A percentile compares a stretch with the other conserved stretches of the same genome.
Evolutionary conservation across 371 early-diverging fungal genomes (phyloP).

Genomic region (Rhizopus sp.): DNA sequence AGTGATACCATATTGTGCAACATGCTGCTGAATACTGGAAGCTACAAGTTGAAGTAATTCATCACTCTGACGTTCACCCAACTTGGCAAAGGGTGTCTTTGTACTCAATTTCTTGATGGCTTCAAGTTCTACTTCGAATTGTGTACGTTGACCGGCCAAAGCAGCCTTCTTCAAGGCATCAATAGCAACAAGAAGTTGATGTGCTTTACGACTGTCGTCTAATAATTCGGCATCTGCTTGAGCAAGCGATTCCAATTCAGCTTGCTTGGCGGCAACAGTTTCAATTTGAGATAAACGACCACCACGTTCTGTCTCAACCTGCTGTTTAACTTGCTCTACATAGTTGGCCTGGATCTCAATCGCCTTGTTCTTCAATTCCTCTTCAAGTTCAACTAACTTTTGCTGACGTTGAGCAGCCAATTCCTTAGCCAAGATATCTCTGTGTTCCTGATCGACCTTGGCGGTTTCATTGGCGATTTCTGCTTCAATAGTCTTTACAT

Average conservation of each 20-base stretch:
- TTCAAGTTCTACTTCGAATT: conserved; percentile 73
- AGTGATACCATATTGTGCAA: conserved; percentile 68
- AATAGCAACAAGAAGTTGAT: conserved; percentile 56
- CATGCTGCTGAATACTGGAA: conserved; percentile 60
- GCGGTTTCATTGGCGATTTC: conserved; percentile 39
- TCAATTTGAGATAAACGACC: conserved; percentile 89
- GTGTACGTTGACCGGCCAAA: conserved; percentile 42
- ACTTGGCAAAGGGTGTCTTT: conserved; percentile 46
- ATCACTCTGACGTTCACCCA: conserved; percentile 56
- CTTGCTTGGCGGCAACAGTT: conserved; percentile 73
- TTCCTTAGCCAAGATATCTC: conserved; percentile 32
- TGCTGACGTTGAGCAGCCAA: conserved; percentile 46
- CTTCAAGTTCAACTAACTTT: conserved; percentile 34
- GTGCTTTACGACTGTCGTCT: conserved; percentile 56
- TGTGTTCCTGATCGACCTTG: conserved; percentile 27
- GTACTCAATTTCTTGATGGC: conserved; percentile 48
- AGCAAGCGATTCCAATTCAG: conserved; percentile 67
- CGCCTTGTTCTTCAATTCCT: conserved; percentile 53
- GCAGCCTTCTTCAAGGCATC: conserved; percentile 56
- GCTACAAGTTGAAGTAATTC: conserved; percentile 70
- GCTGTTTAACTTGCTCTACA: conserved; percentile 69
- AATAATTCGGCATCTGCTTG: conserved; percentile 64
- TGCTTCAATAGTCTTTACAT: conserved; percentile 42
- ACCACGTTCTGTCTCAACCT: conserved; percentile 89
- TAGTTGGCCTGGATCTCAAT: conserved; percentile 59